Percentiles rank a stretch among this genome's conserved stretches.
Evolutionary conservation across 2,329 filamentous ascomycete species (phyloP).

Genomic region (Iodosphaeria phyllophila): DNA sequence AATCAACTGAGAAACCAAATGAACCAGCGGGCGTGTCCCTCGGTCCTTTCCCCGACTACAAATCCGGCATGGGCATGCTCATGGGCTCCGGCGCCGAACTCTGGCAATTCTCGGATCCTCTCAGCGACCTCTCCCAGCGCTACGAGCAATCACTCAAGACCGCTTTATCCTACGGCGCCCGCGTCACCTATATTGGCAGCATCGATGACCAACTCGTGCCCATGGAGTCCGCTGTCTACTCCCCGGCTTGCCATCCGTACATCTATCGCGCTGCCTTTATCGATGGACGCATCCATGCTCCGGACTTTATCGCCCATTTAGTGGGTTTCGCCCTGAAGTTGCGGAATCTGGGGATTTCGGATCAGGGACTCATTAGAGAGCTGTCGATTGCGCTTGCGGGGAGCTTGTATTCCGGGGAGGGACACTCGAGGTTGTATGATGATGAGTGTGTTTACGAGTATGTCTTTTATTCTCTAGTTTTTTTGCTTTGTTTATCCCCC

Average conservation of each 20-base stretch:
- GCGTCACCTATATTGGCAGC: conserved; percentile 77
- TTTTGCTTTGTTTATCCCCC: not conserved
- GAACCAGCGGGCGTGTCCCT: conserved; percentile 77
- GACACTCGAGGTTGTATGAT: conserved; percentile 85
- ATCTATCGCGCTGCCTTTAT: conserved; percentile 94
- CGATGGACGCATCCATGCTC: conserved; percentile 77
- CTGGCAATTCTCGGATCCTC: conserved; percentile 76
- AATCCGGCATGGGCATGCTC: conserved; percentile 67
- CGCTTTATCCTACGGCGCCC: conserved; percentile 59
- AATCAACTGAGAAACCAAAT: too few relatives aligned
- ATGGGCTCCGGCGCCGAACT: conserved; percentile 85
- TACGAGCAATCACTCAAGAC: conserved; percentile 61
- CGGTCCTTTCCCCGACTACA: conserved; percentile 84
- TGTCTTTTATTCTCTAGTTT: conserved; percentile 13
- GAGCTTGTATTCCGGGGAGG: conserved; percentile 78
- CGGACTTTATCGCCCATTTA: conserved; percentile 84
- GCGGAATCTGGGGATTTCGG: conserved; percentile 78
- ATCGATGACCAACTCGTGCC: conserved; percentile 95
- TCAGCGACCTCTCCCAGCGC: conserved; percentile 64
- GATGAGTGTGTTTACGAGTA: conserved; percentile 70
- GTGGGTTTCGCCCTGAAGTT: conserved; percentile 88
- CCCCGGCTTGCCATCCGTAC: conserved; percentile 72
- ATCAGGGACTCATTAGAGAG: conserved; percentile 86
- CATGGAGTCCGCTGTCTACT: conserved; percentile 81
- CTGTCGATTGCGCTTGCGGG: conserved; percentile 77